Base-by-base conservation (phyloP, 202 grass and related monocot species). In the Elaeis oleifera region DNA sequence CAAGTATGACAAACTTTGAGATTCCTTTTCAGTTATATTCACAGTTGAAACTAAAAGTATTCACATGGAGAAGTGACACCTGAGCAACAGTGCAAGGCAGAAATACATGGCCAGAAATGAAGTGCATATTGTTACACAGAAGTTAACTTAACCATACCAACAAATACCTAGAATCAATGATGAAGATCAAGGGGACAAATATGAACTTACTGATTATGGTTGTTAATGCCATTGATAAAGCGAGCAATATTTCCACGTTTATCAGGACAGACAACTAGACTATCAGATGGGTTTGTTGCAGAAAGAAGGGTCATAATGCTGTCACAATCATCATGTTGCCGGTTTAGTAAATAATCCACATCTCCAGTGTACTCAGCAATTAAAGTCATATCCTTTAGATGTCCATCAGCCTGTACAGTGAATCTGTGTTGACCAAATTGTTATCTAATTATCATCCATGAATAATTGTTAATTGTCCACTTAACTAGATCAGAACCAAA, bases 181-280 rank as follows among this genome's bases (percentile, higher is more conserved):
- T 44, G 25, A 56, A 39, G 51, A 23, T 56, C 5, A n/a, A 51
- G 61, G 28, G 23, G 36, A 26, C 15, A 64, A 5, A 16, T 50
- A 39, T 17, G 11, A 50, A 89, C 84, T 92, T 74, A 97, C 88
- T 2, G 74, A 72, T 77, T 84, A 68, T 97, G 88, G 72, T 92
- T 97, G 58, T 97, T 92, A 63, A 97, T 92, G 61, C 88, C 92
- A 74, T 61, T 92, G 58, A 97, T 86, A 66, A 92, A 97, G n/a
- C 82, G 79, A 54, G 92, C 78, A 69, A 92, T 77, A 69, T 97
- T 97, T 53, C 92, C 92, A 53, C 52, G 78, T 52, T 81, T 91
- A 61, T 89, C 84, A 79, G 84, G 88, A 31, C 69, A 91, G 58
- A 97, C 84, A 59, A 89, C 79, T 32, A 91, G 74, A 72, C 82